Conservation (phyloP, 1,284 basidiomycete species). For the Boletus calvinii region DNA sequence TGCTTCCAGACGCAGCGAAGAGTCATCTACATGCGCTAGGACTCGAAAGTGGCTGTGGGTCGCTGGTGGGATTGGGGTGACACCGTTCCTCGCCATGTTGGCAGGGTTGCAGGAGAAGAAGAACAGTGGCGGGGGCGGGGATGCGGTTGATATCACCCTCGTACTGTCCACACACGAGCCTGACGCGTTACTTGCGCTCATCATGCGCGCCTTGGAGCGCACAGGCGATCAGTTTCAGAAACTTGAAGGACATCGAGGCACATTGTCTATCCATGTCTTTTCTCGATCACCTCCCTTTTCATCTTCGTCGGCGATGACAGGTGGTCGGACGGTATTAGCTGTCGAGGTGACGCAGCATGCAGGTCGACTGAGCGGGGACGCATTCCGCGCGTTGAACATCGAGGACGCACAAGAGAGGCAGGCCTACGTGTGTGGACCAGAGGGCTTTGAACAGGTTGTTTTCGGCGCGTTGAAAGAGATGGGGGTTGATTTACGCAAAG, state of each 20-base stretch:
- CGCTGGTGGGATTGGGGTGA: constrained; percentile 31
- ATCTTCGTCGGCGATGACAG: background rate
- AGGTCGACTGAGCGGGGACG: constrained; percentile 15
- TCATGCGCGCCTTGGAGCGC: constrained; percentile 8
- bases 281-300: constrained; percentile 8
- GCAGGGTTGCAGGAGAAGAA: constrained; percentile 6
- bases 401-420: constrained; percentile 2
- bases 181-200: constrained; percentile 23
- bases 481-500: constrained; percentile 16
- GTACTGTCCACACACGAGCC: constrained; percentile 30
- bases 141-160: constrained; percentile 21
- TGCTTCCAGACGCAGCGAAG: background rate
- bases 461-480: constrained; percentile 15
- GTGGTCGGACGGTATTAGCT: background rate
- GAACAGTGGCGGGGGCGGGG: too few species aligned
- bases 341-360: constrained; percentile 17
- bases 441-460: constrained; percentile 23
- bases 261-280: constrained; percentile 24
- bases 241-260: constrained; percentile 1
- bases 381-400: constrained; percentile 9
- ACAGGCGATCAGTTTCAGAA: background rate
- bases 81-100: constrained; percentile 34
- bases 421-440: constrained; percentile 27
- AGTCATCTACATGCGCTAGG: background rate
- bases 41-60: constrained; percentile 22